Conservation (phyloP, 352 stramenopile species). For the Vaucheria bursata region DNA sequence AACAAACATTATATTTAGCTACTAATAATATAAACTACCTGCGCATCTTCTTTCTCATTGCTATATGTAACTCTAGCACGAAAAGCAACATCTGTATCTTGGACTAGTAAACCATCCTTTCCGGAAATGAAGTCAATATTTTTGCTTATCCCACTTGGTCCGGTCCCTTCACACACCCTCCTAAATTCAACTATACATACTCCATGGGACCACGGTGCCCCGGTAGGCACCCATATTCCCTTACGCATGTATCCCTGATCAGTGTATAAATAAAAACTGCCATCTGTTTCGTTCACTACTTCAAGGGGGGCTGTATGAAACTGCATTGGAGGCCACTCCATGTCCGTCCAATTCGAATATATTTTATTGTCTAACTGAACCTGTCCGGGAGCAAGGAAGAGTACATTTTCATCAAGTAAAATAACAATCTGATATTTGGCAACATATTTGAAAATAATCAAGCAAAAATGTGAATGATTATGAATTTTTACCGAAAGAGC, state of each 20-base stretch:
- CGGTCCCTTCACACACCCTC: constrained; percentile 59
- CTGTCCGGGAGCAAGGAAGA: no score
- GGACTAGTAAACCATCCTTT: constrained; percentile 53
- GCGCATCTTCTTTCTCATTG: constrained; percentile 51
- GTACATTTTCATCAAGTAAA: no score
- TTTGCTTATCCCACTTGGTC: not conserved
- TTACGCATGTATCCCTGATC: constrained; percentile 75
- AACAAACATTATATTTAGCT: no score
- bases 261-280: constrained; percentile 63
- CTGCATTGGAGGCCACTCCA: constrained; percentile 82
- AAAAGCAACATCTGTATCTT: constrained; percentile 83
- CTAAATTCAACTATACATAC: constrained; percentile 83
- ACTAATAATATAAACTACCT: no score
- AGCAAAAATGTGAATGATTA: no score
- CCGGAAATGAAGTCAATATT: constrained; percentile 2
- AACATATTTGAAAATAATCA: no score
- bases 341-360: constrained; percentile 74
- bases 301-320: constrained; percentile 12
- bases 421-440: no score
- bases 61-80: constrained; percentile 67
- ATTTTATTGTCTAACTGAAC: constrained; percentile 61
- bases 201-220: constrained; percentile 82
- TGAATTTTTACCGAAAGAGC: no score
- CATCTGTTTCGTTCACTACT: not conserved
- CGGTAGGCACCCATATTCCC: constrained; percentile 61